Evolutionary conservation across 345 rosid species (phyloP).

Genomic region (Trapa bicornis): DNA sequence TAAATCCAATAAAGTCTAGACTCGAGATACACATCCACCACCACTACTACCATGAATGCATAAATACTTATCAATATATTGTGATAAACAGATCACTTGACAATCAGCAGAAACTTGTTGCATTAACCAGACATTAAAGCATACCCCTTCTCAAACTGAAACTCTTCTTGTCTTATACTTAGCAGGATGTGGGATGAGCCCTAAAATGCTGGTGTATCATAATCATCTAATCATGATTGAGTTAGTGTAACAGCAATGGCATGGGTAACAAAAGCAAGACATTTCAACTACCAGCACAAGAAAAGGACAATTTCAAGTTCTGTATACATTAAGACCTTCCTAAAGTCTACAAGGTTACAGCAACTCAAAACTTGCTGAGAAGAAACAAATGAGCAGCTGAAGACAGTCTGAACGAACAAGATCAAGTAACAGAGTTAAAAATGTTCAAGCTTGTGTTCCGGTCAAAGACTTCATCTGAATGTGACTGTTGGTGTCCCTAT

Average conservation of each 20-base stretch:
- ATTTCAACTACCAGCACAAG: not conserved
- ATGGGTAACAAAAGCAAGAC: not conserved
- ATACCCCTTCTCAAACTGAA: not conserved
- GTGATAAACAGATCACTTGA: not conserved
- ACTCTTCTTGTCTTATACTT: not conserved
- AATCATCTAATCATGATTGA: not conserved
- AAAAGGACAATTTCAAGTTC: not conserved
- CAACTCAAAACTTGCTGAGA: not conserved
- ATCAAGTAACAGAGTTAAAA: not conserved
- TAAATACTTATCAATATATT: not conserved
- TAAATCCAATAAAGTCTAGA: not conserved
- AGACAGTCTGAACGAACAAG: slow-evolving; percentile 1
- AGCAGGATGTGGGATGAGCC: not conserved
- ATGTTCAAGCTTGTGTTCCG: slow-evolving; percentile 62
- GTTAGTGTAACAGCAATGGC: not conserved
- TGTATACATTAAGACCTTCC: slow-evolving; percentile 2
- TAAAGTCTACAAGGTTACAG: not conserved
- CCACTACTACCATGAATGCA: not conserved
- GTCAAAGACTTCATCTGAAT: slow-evolving; percentile 81
- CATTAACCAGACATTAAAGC: not conserved
- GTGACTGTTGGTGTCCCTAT: slow-evolving; percentile 20
- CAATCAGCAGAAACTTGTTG: not conserved
- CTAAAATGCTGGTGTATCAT: not conserved
- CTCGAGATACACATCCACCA: not conserved
- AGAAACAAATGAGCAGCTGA: not conserved